Evolutionary conservation across 2,329 filamentous ascomycete genomes (phyloP).

Genomic region (Xylaria sp.): DNA sequence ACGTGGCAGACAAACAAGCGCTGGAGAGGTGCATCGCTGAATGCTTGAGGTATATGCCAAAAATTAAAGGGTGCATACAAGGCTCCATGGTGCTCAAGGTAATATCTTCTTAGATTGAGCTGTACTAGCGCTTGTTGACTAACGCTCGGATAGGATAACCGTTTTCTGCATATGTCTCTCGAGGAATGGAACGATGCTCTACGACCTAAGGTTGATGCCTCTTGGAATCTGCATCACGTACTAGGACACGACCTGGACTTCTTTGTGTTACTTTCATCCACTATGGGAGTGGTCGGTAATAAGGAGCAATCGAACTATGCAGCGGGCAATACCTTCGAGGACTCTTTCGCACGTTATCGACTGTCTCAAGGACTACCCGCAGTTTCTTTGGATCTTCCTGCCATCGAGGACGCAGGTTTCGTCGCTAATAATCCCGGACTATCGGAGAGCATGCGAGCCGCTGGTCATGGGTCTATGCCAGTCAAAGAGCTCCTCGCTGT

Average conservation of each 20-base stretch:
- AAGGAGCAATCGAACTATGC: constrained; percentile 42
- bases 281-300: constrained; percentile 41
- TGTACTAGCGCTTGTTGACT: background rate
- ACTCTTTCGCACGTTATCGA: constrained; percentile 42
- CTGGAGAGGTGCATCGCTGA: constrained; percentile 45
- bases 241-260: constrained; percentile 32
- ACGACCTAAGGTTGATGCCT: constrained; percentile 55
- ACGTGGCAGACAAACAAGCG: constrained; percentile 46
- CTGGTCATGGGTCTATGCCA: constrained; percentile 31
- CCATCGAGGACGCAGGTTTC: constrained; percentile 37
- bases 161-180: constrained; percentile 52
- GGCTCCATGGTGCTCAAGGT: constrained; percentile 54
- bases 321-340: constrained; percentile 41
- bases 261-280: constrained; percentile 43
- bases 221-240: constrained; percentile 55
- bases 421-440: constrained; percentile 42
- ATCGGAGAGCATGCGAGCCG: constrained; percentile 35
- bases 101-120: constrained; percentile 2
- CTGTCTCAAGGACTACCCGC: constrained; percentile 37
- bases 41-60: constrained; percentile 46
- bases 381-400: constrained; percentile 41
- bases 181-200: constrained; percentile 52
- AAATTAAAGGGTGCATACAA: constrained; percentile 57
- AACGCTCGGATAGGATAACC: constrained; percentile 41
- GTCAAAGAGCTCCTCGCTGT: constrained; percentile 37